Evolutionary conservation across 495 filamentous ascomycete genomes (phyloP), one percentile per base, ranked within the genome.

Genomic region (Talaromyces liani): DNA sequence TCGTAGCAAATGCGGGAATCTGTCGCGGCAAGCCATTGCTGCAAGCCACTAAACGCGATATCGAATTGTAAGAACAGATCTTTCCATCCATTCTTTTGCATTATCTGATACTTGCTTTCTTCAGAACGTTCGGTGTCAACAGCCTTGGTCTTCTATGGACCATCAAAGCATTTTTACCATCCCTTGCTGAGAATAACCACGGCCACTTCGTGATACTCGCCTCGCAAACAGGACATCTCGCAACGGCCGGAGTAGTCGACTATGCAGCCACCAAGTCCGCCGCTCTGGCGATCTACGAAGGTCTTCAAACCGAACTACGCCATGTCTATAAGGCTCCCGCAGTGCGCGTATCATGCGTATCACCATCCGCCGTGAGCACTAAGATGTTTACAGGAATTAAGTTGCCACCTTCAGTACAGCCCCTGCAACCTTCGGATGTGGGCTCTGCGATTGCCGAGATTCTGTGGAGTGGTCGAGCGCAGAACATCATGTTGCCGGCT

Each of bases 1-100:
- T 91, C 45, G 90, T 94, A 72, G 92, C 92, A 76, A 92, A 92
- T 75, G 91, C 91, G 6, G 91, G 86, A 67, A 80, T 91, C 53
- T 86, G 87, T 39, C 77, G 84, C 41, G 87, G 86, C 64, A 88
- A 87, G 71, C 79, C 82, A 18, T 73, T 94, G 10, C 79, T 89
- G 57, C 79, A 85, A 58, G 79, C 88, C 53, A 76, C 80, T 16
- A 69, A 82, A 56, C 76, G 82, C 41, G 87, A 92, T 59, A 80
- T 91, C 22, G 53, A 56, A 56, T 56, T 56, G 53, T 29, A 29
- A 56, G 53, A 29, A 20, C 53, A 55, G 16, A 3, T 39, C 12
- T 1, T 67, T 85, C 58, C 92, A 92, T 76, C 80, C 90, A 27
- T 77, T 60, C 74, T 91, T 62, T 71, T 78, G 49, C 85, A 86